Evolutionary conservation across 2,329 filamentous ascomycete species (phyloP).

Genomic region (Penicillium sp.): DNA sequence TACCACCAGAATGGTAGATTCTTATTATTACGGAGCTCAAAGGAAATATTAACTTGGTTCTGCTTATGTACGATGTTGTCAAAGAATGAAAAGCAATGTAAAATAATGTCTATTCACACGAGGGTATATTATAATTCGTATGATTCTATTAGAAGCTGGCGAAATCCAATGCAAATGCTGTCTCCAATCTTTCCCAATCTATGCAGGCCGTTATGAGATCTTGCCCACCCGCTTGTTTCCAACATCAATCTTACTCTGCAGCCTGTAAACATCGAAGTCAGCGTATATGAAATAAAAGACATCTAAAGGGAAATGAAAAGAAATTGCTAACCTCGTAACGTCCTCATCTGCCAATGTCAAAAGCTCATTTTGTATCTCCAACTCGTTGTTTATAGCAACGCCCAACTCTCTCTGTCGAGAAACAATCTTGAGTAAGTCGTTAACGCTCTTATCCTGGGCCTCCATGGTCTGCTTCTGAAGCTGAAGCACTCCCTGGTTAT

Average conservation of each 20-base stretch:
- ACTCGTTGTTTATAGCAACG: constrained; percentile 59
- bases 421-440: constrained; percentile 57
- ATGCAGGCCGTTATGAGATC: constrained; percentile 34
- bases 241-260: constrained; percentile 45
- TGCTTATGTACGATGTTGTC: background rate
- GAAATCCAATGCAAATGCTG: background rate
- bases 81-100: background rate
- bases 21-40: background rate
- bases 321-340: constrained; percentile 43
- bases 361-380: constrained; percentile 60
- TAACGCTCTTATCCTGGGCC: constrained; percentile 58
- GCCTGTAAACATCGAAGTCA: constrained; percentile 4
- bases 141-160: background rate
- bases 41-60: background rate
- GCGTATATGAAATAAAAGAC: background rate
- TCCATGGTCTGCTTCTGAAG: constrained; percentile 60
- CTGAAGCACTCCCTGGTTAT: constrained; percentile 62
- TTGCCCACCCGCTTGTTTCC: constrained; percentile 46
- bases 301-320: constrained; percentile 17
- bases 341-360: constrained; percentile 58
- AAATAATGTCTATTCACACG: background rate
- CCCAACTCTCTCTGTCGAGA: constrained; percentile 59
- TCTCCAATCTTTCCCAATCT: background rate
- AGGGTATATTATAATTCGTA: background rate
- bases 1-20: background rate